Evolutionary conservation across 2,329 filamentous ascomycete species (phyloP).

Genomic region (Periconia sp.): DNA sequence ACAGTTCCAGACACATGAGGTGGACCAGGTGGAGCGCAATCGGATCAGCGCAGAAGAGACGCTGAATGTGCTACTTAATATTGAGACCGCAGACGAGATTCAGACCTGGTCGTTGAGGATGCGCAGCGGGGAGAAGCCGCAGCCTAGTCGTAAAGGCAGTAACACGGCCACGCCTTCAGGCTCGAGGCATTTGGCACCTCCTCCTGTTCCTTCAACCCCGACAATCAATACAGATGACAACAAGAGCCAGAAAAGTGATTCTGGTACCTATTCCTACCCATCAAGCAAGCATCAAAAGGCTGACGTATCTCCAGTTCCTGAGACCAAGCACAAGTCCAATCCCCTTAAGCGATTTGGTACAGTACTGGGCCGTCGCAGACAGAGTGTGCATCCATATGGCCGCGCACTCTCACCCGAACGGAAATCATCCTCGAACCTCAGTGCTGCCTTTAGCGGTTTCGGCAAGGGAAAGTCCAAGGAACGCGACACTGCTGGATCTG

Average conservation of each 20-base stretch:
- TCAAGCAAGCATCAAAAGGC: no score
- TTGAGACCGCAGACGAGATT: slow-evolving; percentile 87
- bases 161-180: slow-evolving; percentile 34
- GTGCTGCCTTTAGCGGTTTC: slow-evolving; percentile 66
- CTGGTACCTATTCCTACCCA: no score
- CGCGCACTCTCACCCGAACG: slow-evolving; percentile 52
- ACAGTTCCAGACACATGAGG: slow-evolving; percentile 90
- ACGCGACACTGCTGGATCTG: slow-evolving; percentile 52
- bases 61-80: slow-evolving; percentile 81
- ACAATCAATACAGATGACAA: slow-evolving; percentile 57
- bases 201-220: slow-evolving; percentile 36
- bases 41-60: slow-evolving; percentile 78
- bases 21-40: slow-evolving; percentile 81
- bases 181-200: slow-evolving; percentile 45
- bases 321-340: slow-evolving; percentile 44
- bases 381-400: slow-evolving; percentile 49
- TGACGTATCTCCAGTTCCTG: slow-evolving; percentile 35
- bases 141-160: slow-evolving; percentile 38
- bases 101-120: slow-evolving; percentile 67
- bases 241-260: slow-evolving; percentile 60
- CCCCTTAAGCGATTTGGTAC: slow-evolving; percentile 50
- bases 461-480: slow-evolving; percentile 71
- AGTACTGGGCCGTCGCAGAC: slow-evolving; percentile 44
- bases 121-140: slow-evolving; percentile 45
- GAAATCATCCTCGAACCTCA: slow-evolving; percentile 62